Evolutionary conservation across 2,329 filamentous ascomycete genomes (phyloP), one percentile per base, ranked within the genome.

Genomic region (Escovopsis weberi): DNA sequence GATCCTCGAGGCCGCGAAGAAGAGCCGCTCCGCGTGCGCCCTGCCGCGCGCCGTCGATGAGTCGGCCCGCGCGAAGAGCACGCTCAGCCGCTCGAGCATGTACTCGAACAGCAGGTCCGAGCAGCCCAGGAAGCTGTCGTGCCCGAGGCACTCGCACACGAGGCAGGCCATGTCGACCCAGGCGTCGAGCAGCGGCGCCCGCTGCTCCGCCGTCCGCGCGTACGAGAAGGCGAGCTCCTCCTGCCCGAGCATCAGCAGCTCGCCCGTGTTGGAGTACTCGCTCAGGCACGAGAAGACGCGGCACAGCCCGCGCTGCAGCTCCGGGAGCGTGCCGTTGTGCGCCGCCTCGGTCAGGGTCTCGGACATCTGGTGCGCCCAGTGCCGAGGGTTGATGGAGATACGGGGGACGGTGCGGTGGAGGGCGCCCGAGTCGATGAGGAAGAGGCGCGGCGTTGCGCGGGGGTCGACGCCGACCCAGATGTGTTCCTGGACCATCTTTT

Each of bases 121-220:
- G 38, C 55, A 59, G 6, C 55, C 56, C 2, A 59, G 42, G 4
- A 51, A 52, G 12, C 40, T 41, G 30, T 51, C 48, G 26, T 55
- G 50, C 32, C 55, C 51, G 8, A 60, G 49, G 7, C 58, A 45
- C 12, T 56, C 46, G 42, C 53, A 58, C 12, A 59, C 19, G 26
- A 47, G 49, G 40, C 52, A 45, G 38, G 51, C 44, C 30, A 41
- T 48, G 5, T 37, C 35, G 1, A 43, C 47, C 53, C 51, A 55
- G 1, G 38, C 37, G 6, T 30, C n/a, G 4, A 41, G 42, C 3
- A 52, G 42, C n/a, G 15, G 26, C 18, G 12, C 12, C 30, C 26
- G 23, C 1, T 30, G 15, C 12, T 4, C n/a, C 9, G 11, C 5
- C 8, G n/a, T 15, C 7, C 11, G 7, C 15, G n/a, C 38, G 8